A percentile compares a stretch with the other conserved stretches of the same genome.
phyloP scores from a whole-genome alignment of 2,329 filamentous ascomycete genomes.

The Graphiopsis chlorocephala region DNA sequence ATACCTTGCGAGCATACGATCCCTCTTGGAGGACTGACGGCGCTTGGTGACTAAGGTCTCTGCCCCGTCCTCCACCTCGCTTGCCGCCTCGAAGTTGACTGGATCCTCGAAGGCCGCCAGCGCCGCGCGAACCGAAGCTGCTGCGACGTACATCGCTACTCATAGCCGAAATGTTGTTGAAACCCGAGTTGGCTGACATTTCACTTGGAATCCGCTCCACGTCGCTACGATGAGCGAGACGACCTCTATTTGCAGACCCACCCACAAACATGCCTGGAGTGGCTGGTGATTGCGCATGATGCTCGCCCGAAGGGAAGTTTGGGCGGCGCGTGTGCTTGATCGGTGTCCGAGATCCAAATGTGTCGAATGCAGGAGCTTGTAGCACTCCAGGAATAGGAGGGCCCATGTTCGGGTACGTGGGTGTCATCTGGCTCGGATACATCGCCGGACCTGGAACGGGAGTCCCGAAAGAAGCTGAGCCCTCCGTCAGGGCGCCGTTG shows the following conservation, averaged over 20 bases:
- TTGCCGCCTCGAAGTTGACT: not conserved
- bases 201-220: not conserved
- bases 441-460: not conserved
- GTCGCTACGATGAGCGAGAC: not conserved
- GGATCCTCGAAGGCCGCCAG: not conserved
- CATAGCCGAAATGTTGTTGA: not conserved
- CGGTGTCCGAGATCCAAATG: not conserved
- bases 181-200: not conserved
- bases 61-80: not conserved
- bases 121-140: not conserved
- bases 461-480: not conserved
- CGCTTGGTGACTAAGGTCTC: not conserved
- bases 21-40: not conserved
- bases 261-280: not conserved
- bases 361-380: not conserved
- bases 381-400: not conserved
- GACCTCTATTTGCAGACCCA: not conserved
- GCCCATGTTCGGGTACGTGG: not conserved
- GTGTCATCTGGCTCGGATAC: not conserved
- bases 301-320: not conserved
- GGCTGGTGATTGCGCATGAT: not conserved
- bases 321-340: not conserved
- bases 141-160: slow-evolving; percentile 1
- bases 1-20: not conserved
- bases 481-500: not conserved